phyloP scores from a whole-genome alignment of 129 eudicot species.

The Chrysanthemum lavandulifolium region DNA sequence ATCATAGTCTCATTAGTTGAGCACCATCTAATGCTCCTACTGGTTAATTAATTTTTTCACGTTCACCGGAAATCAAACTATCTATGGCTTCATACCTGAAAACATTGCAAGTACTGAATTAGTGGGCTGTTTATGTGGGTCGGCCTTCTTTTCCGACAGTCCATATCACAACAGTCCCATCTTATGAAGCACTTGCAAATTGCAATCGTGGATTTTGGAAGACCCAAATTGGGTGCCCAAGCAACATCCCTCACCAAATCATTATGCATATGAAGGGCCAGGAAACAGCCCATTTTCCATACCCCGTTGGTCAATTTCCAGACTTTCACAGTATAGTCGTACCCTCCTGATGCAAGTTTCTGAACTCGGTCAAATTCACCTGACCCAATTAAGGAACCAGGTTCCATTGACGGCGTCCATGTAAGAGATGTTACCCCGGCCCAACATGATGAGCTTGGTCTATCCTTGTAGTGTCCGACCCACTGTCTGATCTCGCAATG shows the following conservation, averaged over 20 bases:
- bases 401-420: slow-evolving; percentile 39
- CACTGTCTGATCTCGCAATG: slow-evolving; percentile 33
- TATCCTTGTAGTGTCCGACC: slow-evolving; percentile 35
- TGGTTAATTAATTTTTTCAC: no score
- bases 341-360: slow-evolving; percentile 37
- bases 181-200: slow-evolving; percentile 40
- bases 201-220: slow-evolving; percentile 39
- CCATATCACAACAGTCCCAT: slow-evolving; percentile 42
- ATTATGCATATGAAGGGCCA: slow-evolving; percentile 29
- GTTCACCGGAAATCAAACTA: no score
- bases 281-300: slow-evolving; percentile 42
- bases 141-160: slow-evolving; percentile 36
- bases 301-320: slow-evolving; percentile 33
- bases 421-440: slow-evolving; percentile 36
- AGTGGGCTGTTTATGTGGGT: background rate
- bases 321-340: slow-evolving; percentile 32
- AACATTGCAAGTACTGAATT: slow-evolving; percentile 8
- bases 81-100: no score
- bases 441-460: slow-evolving; percentile 41
- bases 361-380: slow-evolving; percentile 27
- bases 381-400: slow-evolving; percentile 30
- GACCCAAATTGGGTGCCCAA: slow-evolving; percentile 46
- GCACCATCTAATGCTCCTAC: no score
- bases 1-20: no score
- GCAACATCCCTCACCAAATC: slow-evolving; percentile 44